phyloP scores from a whole-genome alignment of 2,329 filamentous ascomycete species.

The Rachicladosporium sp. region DNA sequence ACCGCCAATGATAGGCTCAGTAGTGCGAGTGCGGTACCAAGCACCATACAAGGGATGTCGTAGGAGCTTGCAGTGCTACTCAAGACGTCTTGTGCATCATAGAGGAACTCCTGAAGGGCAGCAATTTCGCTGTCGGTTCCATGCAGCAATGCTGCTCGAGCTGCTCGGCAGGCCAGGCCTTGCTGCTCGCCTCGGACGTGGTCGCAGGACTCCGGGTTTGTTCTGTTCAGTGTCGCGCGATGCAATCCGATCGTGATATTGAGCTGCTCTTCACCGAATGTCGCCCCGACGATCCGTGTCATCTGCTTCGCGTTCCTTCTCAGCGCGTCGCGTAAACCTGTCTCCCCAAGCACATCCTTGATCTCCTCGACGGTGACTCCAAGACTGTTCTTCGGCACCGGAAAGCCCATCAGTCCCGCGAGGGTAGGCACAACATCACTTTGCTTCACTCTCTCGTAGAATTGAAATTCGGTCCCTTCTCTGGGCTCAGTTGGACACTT shows the following conservation, averaged over 20 bases:
- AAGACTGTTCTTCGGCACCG: conserved; percentile 78
- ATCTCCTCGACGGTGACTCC: conserved; percentile 32
- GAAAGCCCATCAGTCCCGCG: conserved; percentile 74
- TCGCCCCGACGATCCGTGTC: conserved; percentile 59
- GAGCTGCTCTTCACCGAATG: conserved; percentile 39
- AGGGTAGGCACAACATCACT: conserved; percentile 87
- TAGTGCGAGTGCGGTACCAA: conserved; percentile 31
- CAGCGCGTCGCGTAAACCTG: conserved; percentile 1
- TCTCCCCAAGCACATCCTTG: too few relatives aligned
- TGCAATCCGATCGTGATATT: conserved; percentile 2
- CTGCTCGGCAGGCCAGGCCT: conserved; percentile 12
- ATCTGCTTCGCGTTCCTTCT: conserved; percentile 64
- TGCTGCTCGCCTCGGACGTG: conserved; percentile 9
- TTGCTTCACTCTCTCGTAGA: conserved; percentile 78
- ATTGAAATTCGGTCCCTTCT: conserved; percentile 57
- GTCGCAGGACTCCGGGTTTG: conserved; percentile 6
- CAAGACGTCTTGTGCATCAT: conserved; percentile 63
- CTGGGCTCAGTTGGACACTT: conserved; percentile 44
- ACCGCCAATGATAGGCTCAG: conserved; percentile 30
- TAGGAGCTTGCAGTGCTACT: conserved; percentile 91
- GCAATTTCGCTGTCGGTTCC: background rate
- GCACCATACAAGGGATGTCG: conserved; percentile 50
- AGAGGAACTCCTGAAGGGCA: conserved; percentile 44
- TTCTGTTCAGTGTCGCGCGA: background rate
- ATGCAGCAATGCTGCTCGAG: conserved; percentile 12